Evolutionary conservation across 176 grass and related monocot species (phyloP).

Genomic region (Neostapfia colusana): DNA sequence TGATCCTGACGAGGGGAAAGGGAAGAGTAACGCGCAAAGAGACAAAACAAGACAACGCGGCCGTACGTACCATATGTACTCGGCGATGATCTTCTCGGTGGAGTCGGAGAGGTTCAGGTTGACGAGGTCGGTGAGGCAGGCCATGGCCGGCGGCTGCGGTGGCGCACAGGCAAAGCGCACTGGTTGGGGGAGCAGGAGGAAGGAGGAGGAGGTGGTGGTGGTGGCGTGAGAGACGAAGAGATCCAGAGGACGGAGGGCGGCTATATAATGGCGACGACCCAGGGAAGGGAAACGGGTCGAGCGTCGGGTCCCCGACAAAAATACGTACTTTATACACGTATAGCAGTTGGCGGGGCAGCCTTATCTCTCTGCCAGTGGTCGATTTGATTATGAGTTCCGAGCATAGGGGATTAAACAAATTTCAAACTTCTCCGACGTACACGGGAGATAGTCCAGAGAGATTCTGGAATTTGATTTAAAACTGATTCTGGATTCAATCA

Average conservation of each 20-base stretch:
- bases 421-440: not conserved
- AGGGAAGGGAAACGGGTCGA: slow-evolving; percentile 31
- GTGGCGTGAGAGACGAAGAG: slow-evolving; percentile 17
- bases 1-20: slow-evolving; percentile 1
- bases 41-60: not conserved
- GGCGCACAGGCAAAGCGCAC: not conserved
- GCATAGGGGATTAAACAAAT: slow-evolving; percentile 23
- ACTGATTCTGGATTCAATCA: slow-evolving; percentile 5
- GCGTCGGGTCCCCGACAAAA: not conserved
- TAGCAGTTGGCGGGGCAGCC: not conserved
- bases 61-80: slow-evolving; percentile 91
- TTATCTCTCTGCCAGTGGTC: not conserved
- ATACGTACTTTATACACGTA: slow-evolving; percentile 13
- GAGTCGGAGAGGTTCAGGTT: slow-evolving; percentile 74
- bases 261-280: slow-evolving; percentile 43
- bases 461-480: not conserved
- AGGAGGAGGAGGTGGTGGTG: not conserved
- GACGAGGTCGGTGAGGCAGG: slow-evolving; percentile 88
- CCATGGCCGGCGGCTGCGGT: slow-evolving; percentile 57
- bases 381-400: slow-evolving; percentile 42
- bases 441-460: not conserved
- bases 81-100: slow-evolving; percentile 95
- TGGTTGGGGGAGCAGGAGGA: not conserved
- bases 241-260: slow-evolving; percentile 26
- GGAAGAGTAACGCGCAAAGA: not conserved